Conservation (phyloP, 768 basidiomycete species). For the Pleurotus cornucopiae region DNA sequence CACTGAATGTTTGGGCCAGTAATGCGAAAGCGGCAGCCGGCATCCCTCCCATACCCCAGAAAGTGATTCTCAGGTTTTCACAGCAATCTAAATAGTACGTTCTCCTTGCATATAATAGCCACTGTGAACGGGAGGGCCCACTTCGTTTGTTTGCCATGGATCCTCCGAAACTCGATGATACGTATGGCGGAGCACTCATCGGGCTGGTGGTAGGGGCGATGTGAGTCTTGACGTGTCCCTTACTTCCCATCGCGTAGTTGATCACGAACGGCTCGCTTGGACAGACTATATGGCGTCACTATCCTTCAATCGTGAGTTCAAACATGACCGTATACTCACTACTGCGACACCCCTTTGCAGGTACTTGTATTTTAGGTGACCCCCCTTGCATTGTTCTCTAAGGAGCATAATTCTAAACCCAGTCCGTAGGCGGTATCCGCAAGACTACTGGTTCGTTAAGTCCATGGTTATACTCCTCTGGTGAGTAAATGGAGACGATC, state of each 20-base stretch:
- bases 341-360: constrained; percentile 16
- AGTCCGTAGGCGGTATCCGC: constrained; percentile 30
- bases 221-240: constrained; percentile 23
- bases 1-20: no score
- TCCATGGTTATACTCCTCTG: constrained; percentile 35
- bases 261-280: neutral
- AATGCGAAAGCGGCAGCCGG: no score
- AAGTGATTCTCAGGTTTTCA: no score
- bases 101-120: no score
- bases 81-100: no score
- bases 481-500: constrained; percentile 12
- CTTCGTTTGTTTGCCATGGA: constrained; percentile 12
- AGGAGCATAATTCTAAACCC: neutral
- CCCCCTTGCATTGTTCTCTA: neutral
- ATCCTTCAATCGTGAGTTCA: constrained; percentile 35
- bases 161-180: constrained; percentile 22
- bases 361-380: constrained; percentile 39
- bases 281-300: constrained; percentile 44
- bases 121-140: no score
- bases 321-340: neutral
- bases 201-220: constrained; percentile 39
- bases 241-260: neutral
- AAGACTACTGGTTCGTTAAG: constrained; percentile 35
- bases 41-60: no score
- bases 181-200: constrained; percentile 42